These are phyloP conservation scores for Suzukiozyma palmioleophila DNA, from an alignment of 1,139 yeast species.

Conservation along the genomic window DNA sequence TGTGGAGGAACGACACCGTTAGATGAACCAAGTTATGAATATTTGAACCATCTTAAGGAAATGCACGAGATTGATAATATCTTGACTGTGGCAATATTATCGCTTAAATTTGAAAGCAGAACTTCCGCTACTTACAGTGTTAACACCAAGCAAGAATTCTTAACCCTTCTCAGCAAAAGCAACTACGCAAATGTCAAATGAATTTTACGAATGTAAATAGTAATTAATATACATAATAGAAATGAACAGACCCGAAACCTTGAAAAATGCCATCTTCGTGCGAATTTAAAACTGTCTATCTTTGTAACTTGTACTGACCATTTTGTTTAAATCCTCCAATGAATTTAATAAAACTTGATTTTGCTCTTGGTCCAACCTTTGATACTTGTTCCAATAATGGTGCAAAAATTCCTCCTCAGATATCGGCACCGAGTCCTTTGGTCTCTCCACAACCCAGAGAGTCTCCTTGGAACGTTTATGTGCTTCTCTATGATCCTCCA, in stretches of 20 bases:
- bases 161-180: conserved; percentile 41
- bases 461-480: conserved; percentile 75
- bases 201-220: background rate
- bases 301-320: conserved; percentile 44
- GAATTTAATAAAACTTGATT: conserved; percentile 36
- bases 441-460: conserved; percentile 63
- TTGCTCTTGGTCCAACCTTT: conserved; percentile 45
- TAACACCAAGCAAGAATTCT: conserved; percentile 73
- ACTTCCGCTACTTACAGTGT: conserved; percentile 68
- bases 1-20: conserved; percentile 69
- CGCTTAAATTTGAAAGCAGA: conserved; percentile 31
- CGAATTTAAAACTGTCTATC: conserved; percentile 28
- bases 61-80: conserved; percentile 36
- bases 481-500: conserved; percentile 85
- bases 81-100: conserved; percentile 59
- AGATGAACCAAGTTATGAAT: conserved; percentile 67
- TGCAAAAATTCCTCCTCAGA: conserved; percentile 55
- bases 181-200: background rate
- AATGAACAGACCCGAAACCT: background rate
- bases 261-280: background rate
- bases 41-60: conserved; percentile 43
- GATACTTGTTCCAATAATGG: conserved; percentile 52
- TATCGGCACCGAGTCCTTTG: conserved; percentile 29
- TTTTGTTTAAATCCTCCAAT: conserved; percentile 50
- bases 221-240: background rate